A percentile compares a stretch with the other conserved stretches of the same genome.
Conservation (phyloP, 495 filamentous ascomycete genomes). For the Cercophora newfieldiana region DNA sequence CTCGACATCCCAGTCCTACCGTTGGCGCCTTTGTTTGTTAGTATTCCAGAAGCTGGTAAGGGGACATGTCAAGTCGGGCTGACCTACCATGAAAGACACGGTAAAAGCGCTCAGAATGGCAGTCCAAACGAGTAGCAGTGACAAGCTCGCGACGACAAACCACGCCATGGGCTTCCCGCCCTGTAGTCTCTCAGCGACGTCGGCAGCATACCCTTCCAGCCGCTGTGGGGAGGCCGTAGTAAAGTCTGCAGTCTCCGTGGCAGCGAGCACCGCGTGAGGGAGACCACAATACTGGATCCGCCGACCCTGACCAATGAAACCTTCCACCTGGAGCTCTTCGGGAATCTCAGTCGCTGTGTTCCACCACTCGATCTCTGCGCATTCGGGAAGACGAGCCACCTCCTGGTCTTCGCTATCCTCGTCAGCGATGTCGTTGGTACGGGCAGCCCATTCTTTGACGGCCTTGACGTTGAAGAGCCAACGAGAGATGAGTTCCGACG, state of each 20-base stretch:
- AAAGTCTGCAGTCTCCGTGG: background rate
- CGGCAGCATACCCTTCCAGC: background rate
- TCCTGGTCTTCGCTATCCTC: background rate
- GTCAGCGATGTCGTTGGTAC: background rate
- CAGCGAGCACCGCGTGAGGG: slow-evolving; percentile 4
- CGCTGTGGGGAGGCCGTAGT: background rate
- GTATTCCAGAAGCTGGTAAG: no score
- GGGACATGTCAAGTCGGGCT: no score
- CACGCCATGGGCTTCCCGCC: background rate
- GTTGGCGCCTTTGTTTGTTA: background rate
- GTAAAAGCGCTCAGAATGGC: slow-evolving; percentile 16
- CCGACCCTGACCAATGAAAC: slow-evolving; percentile 20
- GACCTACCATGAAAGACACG: slow-evolving; percentile 7
- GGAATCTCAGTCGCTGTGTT: background rate
- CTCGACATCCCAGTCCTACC: slow-evolving; percentile 9
- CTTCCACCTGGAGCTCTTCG: background rate
- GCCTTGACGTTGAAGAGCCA: slow-evolving; percentile 18
- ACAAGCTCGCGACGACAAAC: background rate
- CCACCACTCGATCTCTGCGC: slow-evolving; percentile 8
- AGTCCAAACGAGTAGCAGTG: slow-evolving; percentile 5
- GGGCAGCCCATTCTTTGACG: background rate
- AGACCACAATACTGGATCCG: slow-evolving; percentile 14
- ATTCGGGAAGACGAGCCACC: background rate
- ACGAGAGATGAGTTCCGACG: slow-evolving; percentile 1
- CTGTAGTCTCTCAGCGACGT: background rate